A percentile compares a stretch with the other conserved stretches of the same genome.
phyloP scores from a whole-genome alignment of 208 protist species.

The Trypanosoma brucei region DNA sequence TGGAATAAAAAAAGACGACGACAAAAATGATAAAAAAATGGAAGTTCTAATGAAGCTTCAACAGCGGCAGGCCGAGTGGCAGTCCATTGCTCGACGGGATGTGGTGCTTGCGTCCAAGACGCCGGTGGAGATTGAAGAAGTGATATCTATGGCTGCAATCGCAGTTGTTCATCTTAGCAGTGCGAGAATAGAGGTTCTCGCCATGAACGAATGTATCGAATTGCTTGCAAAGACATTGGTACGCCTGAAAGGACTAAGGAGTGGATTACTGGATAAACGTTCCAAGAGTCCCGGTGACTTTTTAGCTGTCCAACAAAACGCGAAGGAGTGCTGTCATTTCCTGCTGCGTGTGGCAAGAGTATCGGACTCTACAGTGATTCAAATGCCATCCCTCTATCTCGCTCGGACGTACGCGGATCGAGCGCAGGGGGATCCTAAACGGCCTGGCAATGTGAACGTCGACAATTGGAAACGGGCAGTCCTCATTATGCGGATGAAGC shows the following conservation, averaged over 20 bases:
- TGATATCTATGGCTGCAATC: slow-evolving; percentile 18
- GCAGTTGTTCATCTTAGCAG: slow-evolving; percentile 21
- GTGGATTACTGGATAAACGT: slow-evolving; percentile 22
- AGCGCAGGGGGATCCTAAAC: background rate
- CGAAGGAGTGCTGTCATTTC: slow-evolving; percentile 15
- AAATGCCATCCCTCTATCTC: slow-evolving; percentile 16
- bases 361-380: background rate
- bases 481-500: slow-evolving; percentile 14
- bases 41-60: slow-evolving; percentile 1
- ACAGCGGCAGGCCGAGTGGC: slow-evolving; percentile 2
- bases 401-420: slow-evolving; percentile 11
- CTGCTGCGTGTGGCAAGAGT: slow-evolving; percentile 17
- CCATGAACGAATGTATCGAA: slow-evolving; percentile 6
- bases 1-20: slow-evolving; percentile 1
- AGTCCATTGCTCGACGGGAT: slow-evolving; percentile 10
- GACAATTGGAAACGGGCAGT: slow-evolving; percentile 14
- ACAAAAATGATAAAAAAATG: background rate
- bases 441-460: background rate
- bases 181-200: slow-evolving; percentile 5
- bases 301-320: slow-evolving; percentile 6
- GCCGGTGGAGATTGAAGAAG: slow-evolving; percentile 7
- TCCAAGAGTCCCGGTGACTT: slow-evolving; percentile 20
- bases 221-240: slow-evolving; percentile 16
- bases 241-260: slow-evolving; percentile 15
- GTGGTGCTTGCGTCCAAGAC: slow-evolving; percentile 17